Evolutionary conservation across 1,284 basidiomycete species (phyloP), one percentile per base, ranked within the genome.

Genomic region (Sporisorium exsertum): DNA sequence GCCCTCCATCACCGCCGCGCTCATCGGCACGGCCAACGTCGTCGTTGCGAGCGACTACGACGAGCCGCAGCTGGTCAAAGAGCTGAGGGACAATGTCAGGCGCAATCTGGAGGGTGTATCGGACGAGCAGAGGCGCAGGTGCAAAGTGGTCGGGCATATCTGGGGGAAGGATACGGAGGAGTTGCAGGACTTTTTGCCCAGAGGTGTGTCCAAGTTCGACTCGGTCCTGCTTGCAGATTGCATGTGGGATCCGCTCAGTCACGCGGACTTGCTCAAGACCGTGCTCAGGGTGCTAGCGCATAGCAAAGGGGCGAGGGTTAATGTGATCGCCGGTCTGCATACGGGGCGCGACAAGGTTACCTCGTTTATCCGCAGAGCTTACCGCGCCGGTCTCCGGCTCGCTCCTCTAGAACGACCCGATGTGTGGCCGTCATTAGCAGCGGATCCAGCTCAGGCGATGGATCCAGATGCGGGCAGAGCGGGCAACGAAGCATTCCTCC

Each of bases 21-120:
- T 64, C 32, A 37, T 72, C 20, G 50, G 49, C 9, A 24, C 56
- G 3, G 51, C 80, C 1, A 46, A 29, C 8, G 27, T 68, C n/a
- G 77, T 81, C 2, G 78, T 83, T 1, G 75, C 69, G 7, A 75
- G 74, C 45, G 84, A 85, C 77, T 85, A 85, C 43, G 83, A 83
- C 58, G 78, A 82, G 64, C 74, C 68, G 8, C 49, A 50, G 10
- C 64, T 84, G n/a, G 50, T 85, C n/a, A 20, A 77, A 54, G 70
- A 86, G 77, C 57, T 85, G 6, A 54, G 61, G 9, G 35, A 49
- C 4, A 85, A 85, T 32, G 78, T 81, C 2, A 22, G 15, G 5
- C 45, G 53, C 22, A 78, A 80, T 35, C 9, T 64, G n/a, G 47
- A 60, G 2, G 6, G 37, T 40, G 18, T 43, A 5, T 43, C 7